Percentiles rank a stretch among this genome's conserved stretches.
Conservation (phyloP, 2,329 filamentous ascomycete genomes). For the Ceratocystis diversiconidia region DNA sequence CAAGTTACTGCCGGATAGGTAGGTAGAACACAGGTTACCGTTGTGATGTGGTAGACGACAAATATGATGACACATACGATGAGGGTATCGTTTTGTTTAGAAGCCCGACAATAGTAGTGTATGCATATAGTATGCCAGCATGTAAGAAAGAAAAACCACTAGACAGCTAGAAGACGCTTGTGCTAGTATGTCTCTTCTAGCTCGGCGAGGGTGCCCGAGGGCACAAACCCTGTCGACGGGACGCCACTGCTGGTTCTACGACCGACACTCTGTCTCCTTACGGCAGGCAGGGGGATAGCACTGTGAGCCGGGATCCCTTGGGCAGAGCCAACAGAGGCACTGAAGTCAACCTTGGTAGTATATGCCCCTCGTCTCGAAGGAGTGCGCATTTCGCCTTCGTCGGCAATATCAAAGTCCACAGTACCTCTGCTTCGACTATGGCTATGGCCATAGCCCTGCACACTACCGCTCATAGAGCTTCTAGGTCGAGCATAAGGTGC, state of each 20-base stretch:
- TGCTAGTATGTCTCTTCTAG: conserved; percentile 41
- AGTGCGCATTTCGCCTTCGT: conserved; percentile 32
- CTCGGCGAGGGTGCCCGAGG: conserved; percentile 30
- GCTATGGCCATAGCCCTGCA: conserved; percentile 34
- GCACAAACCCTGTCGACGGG: conserved; percentile 13
- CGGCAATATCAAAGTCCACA: conserved; percentile 34
- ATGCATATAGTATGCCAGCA: too few species aligned
- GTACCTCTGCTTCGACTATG: conserved; percentile 37
- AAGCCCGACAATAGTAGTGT: too few species aligned
- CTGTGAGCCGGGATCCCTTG: conserved; percentile 30
- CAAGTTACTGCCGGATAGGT: neutral
- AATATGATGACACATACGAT: too few species aligned
- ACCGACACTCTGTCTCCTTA: conserved; percentile 16
- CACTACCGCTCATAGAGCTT: conserved; percentile 54
- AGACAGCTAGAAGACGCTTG: conserved; percentile 14
- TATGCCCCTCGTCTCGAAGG: conserved; percentile 42
- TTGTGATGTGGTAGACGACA: too few species aligned
- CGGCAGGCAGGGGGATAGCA: conserved; percentile 33
- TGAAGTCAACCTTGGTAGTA: conserved; percentile 32
- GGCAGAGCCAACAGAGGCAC: conserved; percentile 19
- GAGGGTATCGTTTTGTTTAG: too few species aligned
- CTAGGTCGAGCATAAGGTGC: conserved; percentile 52
- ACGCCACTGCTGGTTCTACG: conserved; percentile 31
- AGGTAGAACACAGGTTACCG: neutral
- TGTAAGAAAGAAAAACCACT: conserved; percentile 1